These are phyloP conservation scores for Camellia japonica DNA, from an alignment of 148 eudicot genomes.

Conservation along the genomic window DNA sequence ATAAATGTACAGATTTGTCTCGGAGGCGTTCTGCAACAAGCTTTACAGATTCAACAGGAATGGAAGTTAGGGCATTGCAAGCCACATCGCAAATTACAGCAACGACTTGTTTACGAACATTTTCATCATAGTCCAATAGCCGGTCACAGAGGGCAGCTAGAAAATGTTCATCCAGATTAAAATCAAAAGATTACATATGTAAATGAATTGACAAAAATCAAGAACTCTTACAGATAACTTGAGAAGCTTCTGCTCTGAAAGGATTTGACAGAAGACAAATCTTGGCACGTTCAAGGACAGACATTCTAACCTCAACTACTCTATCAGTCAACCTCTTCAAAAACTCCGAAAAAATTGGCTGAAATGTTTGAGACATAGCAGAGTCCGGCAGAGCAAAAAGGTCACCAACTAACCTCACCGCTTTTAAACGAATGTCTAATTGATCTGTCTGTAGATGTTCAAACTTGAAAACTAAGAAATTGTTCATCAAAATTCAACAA, in stretches of 20 bases:
- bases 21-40: conserved; percentile 90
- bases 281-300: conserved; percentile 73
- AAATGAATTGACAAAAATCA: conserved; percentile 2
- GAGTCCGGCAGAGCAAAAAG: conserved; percentile 81
- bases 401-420: conserved; percentile 77
- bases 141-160: conserved; percentile 82
- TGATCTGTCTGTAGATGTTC: conserved; percentile 59
- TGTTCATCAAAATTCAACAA: not conserved
- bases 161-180: conserved; percentile 20
- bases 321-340: conserved; percentile 85
- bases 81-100: conserved; percentile 81
- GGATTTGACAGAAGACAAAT: conserved; percentile 72
- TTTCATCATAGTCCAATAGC: conserved; percentile 91
- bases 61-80: conserved; percentile 52
- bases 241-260: conserved; percentile 67
- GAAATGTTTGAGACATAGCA: conserved; percentile 62
- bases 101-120: conserved; percentile 86
- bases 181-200: conserved; percentile 4
- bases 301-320: conserved; percentile 71
- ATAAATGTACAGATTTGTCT: conserved; percentile 73
- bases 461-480: conserved; percentile 16
- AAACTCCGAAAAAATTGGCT: conserved; percentile 75
- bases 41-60: conserved; percentile 67
- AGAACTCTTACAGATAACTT: conserved; percentile 58
- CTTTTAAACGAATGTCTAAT: conserved; percentile 68